These are phyloP conservation scores for Hypomontagnella monticulosa DNA, from an alignment of 495 filamentous ascomycete species.

Conservation along the genomic window DNA sequence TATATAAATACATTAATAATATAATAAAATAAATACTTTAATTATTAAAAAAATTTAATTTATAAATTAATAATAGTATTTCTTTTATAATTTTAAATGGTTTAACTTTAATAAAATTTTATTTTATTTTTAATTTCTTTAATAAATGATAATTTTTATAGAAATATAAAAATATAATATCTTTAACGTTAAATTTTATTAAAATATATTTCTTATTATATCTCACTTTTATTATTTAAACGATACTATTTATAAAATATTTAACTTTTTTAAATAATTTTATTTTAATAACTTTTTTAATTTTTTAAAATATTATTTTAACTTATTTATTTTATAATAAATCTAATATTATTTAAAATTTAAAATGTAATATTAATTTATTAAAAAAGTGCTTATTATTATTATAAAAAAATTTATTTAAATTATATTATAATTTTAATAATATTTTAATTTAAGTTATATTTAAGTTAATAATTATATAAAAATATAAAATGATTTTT, in stretches of 20 bases:
- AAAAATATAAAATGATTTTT: neutral
- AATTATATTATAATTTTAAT: neutral
- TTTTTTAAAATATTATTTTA: neutral
- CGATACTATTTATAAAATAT: neutral
- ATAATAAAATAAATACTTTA: no score
- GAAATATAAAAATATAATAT: no score
- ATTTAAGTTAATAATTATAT: neutral
- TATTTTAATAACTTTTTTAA: neutral
- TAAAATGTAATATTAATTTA: neutral
- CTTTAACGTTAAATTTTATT: no score
- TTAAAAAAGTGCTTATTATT: neutral
- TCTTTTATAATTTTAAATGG: no score
- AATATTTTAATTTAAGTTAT: neutral
- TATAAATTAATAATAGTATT: no score
- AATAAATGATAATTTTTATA: no score
- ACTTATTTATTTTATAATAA: neutral
- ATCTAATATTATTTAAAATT: neutral
- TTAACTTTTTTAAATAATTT: neutral
- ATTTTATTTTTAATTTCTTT: no score
- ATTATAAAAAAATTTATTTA: neutral
- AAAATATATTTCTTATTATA: no score
- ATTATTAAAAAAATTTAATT: no score
- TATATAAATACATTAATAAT: no score
- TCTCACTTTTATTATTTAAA: no score
- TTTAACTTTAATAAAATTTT: no score